Base-by-base conservation (phyloP, 2,329 filamentous ascomycete genomes). In the Claviceps cyperi region DNA sequence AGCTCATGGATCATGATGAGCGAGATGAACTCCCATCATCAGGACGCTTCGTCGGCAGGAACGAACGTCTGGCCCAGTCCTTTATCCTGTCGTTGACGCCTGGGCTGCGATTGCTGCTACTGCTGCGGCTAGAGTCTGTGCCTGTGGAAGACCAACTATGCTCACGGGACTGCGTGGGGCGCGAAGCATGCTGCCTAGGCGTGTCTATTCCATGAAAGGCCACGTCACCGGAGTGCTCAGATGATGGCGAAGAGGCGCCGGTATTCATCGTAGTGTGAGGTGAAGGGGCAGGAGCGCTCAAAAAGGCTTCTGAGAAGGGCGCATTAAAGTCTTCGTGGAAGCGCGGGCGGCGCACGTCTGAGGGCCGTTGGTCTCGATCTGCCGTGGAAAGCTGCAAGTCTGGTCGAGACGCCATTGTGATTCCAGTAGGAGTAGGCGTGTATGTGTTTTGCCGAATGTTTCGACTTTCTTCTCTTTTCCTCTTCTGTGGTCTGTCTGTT, bases 281-380 rank as follows among this genome's bases (percentile, higher is more conserved):
- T 17, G 59, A 14, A 15, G 19, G 60, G 35, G 54, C 55, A 1
- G 62, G 62, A 5, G 32, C n/a, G 43, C 65, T 63, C 53, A 65
- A 53, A 32, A 68, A 57, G 7, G 59, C 60, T 53, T 63, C 60
- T 37, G 62, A 67, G 53, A 68, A 67, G 15, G 65, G 65, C 2
- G 65, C 65, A 51, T 68, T 60, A 51, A 68, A 67, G 50, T 68
- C 63, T 53, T 68, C 65, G 52, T 51, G 60, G 53, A 68, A 68
- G 35, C 64, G 62, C 14, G 65, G 65, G 46, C 58, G 63, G 43
- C 57, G 56, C 50, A 54, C 41, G 5, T 59, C 57, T 48, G 46
- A 46, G 45, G 47, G 37, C 5, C 37, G 28, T 28, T 17, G 38
- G 24, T 24, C n/a, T 21, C 28, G 41, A 3, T 50, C 35, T 9